A percentile compares a stretch with the other conserved stretches of the same genome.
phyloP scores from a whole-genome alignment of 306 rosid species.

The Fragaria vesca region DNA sequence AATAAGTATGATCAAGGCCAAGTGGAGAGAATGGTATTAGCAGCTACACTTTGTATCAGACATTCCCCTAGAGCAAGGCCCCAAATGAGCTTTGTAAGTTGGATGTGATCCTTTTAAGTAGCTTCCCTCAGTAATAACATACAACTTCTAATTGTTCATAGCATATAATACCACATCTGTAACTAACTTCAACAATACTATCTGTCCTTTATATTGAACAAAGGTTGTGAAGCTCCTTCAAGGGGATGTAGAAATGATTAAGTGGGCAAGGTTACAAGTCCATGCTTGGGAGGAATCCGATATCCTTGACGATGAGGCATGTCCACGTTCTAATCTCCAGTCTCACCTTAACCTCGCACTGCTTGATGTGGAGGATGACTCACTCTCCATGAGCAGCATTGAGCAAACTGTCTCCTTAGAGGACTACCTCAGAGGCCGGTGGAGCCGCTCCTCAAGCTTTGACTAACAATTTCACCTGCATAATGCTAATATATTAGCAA shows the following conservation, averaged over 20 bases:
- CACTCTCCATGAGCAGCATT: constrained; percentile 80
- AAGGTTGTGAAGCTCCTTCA: constrained; percentile 82
- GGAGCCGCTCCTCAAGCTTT: constrained; percentile 95
- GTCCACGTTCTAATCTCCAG: constrained; percentile 64
- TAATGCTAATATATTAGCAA: constrained; percentile 10
- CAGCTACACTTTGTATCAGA: constrained; percentile 84
- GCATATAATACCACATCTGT: not conserved
- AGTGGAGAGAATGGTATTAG: constrained; percentile 80
- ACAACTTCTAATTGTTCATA: not conserved
- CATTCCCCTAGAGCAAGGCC: constrained; percentile 92
- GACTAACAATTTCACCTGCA: constrained; percentile 50
- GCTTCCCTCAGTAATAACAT: constrained; percentile 1
- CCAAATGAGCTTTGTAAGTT: constrained; percentile 80
- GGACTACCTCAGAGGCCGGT: constrained; percentile 83
- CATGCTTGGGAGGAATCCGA: constrained; percentile 44
- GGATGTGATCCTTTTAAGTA: constrained; percentile 30
- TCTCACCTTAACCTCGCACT: constrained; percentile 90
- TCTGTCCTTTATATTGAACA: constrained; percentile 23
- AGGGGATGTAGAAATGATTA: constrained; percentile 65
- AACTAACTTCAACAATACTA: not conserved
- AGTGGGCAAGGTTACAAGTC: constrained; percentile 80
- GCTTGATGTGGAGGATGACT: constrained; percentile 90
- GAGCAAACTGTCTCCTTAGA: constrained; percentile 74
- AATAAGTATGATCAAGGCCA: constrained; percentile 53
- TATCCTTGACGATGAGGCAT: constrained; percentile 52